Conservation (phyloP, 78 protist genomes). For the Acrasis kona region DNA sequence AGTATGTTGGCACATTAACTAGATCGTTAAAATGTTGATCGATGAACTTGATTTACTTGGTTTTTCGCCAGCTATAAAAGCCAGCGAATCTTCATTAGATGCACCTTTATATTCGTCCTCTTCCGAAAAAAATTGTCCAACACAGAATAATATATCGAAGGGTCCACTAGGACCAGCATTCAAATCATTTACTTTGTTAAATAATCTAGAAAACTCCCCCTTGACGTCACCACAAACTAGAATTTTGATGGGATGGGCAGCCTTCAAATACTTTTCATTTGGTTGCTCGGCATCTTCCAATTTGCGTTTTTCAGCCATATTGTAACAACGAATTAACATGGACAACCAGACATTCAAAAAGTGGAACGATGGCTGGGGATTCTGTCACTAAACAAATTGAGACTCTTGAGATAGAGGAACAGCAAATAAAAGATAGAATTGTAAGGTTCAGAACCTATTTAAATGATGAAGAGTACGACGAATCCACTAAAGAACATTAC, state of each 20-base stretch:
- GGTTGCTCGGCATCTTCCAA: background rate
- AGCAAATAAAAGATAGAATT: background rate
- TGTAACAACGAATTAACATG: background rate
- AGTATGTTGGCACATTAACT: constrained; percentile 38
- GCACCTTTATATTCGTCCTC: background rate
- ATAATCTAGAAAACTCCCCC: constrained; percentile 16
- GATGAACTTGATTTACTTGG: no score
- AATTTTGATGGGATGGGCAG: background rate
- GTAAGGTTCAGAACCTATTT: background rate
- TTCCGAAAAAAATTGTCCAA: constrained; percentile 39
- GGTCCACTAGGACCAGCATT: constrained; percentile 31
- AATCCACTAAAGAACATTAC: no score
- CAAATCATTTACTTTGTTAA: constrained; percentile 17
- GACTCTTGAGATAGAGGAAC: background rate
- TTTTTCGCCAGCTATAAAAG: background rate
- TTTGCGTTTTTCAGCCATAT: constrained; percentile 1
- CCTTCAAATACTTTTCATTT: background rate
- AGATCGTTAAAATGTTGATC: no score
- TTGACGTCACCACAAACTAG: constrained; percentile 46
- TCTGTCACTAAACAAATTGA: background rate
- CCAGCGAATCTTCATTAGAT: constrained; percentile 4
- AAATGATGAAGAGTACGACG: no score
- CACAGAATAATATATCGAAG: constrained; percentile 30
- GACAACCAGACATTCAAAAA: background rate
- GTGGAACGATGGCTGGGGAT: background rate